These are phyloP conservation scores for Auriscalpium orientale DNA, from an alignment of 768 basidiomycete species.

Conservation along the genomic window DNA sequence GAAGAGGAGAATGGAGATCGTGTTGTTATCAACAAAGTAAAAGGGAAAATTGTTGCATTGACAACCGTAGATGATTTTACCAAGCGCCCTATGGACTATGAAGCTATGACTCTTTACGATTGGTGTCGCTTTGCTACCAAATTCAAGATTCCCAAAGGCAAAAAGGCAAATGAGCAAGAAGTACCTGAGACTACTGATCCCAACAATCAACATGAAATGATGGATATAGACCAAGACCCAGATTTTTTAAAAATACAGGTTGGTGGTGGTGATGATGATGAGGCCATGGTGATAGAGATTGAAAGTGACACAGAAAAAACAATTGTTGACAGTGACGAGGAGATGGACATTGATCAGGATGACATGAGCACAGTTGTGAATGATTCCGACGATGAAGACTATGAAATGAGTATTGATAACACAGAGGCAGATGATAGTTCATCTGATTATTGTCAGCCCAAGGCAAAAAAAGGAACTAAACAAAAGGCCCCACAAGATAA, in stretches of 20 bases:
- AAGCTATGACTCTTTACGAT: constrained; percentile 21
- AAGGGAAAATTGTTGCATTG: constrained; percentile 11
- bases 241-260: no score
- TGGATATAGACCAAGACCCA: neutral
- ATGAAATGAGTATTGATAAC: neutral
- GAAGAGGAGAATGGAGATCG: constrained; percentile 1
- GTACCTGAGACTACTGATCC: neutral
- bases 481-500: neutral
- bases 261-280: no score
- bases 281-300: no score
- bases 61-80: constrained; percentile 28
- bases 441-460: no score
- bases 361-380: neutral
- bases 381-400: neutral
- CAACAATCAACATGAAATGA: neutral
- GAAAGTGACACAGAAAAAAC: no score
- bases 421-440: no score
- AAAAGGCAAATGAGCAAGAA: neutral
- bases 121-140: constrained; percentile 9
- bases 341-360: neutral
- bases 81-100: constrained; percentile 15
- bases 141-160: neutral
- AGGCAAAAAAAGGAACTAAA: no score
- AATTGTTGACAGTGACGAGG: neutral
- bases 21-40: constrained; percentile 13